phyloP scores from a whole-genome alignment of 2,329 filamentous ascomycete genomes.

The Diaporthe helianthi region DNA sequence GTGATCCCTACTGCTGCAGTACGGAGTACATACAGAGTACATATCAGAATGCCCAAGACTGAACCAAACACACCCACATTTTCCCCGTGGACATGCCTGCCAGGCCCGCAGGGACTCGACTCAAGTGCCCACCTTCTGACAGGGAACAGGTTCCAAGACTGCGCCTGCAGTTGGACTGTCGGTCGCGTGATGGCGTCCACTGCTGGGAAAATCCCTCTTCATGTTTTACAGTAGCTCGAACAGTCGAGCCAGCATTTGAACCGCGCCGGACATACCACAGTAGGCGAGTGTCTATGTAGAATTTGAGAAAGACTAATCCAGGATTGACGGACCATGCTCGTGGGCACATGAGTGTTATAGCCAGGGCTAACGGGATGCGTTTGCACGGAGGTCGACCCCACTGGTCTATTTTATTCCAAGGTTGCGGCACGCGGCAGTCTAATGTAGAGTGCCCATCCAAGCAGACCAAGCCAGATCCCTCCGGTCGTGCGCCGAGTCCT shows the following conservation, averaged over 20 bases:
- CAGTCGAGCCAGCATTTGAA: neutral
- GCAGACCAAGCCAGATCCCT: neutral
- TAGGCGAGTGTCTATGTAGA: neutral
- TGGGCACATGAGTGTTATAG: neutral
- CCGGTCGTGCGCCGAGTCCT: conserved; percentile 15
- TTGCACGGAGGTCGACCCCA: neutral
- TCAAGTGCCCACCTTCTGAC: neutral
- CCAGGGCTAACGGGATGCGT: conserved; percentile 4
- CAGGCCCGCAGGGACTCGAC: neutral
- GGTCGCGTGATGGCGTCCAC: neutral
- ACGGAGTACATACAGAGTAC: too few relatives aligned
- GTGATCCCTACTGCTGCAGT: neutral
- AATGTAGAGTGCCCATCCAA: neutral
- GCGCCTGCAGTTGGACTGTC: neutral
- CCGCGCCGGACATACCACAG: neutral
- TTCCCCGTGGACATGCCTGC: neutral
- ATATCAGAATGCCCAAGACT: neutral
- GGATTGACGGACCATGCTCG: neutral
- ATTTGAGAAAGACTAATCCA: neutral
- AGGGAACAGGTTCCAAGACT: neutral
- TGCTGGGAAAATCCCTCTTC: neutral
- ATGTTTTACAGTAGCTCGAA: neutral
- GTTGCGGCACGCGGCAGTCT: neutral
- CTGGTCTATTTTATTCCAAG: too few relatives aligned
- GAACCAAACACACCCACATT: conserved; percentile 5